These are phyloP conservation scores for Jatropha curcas DNA, from an alignment of 345 rosid species.

Conservation along the genomic window DNA sequence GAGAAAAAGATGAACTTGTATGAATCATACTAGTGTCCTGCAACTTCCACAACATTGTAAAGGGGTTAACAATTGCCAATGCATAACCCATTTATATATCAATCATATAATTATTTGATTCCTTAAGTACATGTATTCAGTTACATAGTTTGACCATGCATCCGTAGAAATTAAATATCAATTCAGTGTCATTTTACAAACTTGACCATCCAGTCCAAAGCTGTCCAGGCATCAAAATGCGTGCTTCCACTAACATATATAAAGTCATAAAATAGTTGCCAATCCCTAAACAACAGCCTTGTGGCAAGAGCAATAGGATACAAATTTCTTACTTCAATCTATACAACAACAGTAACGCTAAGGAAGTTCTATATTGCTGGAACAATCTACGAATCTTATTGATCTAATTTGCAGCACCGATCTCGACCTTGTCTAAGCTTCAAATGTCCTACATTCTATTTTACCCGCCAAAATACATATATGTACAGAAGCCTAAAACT, in stretches of 20 bases:
- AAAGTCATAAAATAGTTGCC: not conserved
- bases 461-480: not conserved
- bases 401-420: not conserved
- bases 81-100: not conserved
- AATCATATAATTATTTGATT: not conserved
- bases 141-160: not conserved
- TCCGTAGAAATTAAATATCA: not conserved
- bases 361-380: not conserved
- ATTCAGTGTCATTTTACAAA: not conserved
- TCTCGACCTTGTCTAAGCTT: not conserved
- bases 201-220: not conserved
- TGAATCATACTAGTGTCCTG: not conserved
- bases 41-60: not conserved
- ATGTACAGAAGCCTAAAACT: constrained; percentile 9
- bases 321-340: not conserved
- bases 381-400: not conserved
- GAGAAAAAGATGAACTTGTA: not conserved
- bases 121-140: not conserved
- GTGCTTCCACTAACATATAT: not conserved
- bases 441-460: not conserved
- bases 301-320: not conserved
- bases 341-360: not conserved
- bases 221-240: not conserved
- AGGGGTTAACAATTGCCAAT: not conserved
- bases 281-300: not conserved